Evolutionary conservation across 495 filamentous ascomycete genomes (phyloP).

Genomic region (Xylona heveae): DNA sequence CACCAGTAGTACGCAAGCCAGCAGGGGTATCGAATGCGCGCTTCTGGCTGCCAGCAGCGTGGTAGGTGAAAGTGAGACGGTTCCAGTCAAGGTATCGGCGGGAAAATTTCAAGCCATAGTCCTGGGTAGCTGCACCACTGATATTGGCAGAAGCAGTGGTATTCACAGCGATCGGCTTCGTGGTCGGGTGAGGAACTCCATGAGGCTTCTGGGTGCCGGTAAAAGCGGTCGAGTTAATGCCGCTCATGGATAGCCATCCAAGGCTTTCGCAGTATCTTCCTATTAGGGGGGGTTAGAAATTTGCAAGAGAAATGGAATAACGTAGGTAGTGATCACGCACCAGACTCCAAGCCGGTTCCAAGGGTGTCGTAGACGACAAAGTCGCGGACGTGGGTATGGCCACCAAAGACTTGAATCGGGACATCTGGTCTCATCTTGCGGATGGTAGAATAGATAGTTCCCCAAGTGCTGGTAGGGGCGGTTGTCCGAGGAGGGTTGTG

Average conservation of each 20-base stretch:
- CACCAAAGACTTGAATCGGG: constrained; percentile 21
- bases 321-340: too few species aligned
- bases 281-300: constrained; percentile 5
- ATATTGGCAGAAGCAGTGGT: constrained; percentile 1
- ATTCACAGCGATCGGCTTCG: constrained; percentile 14
- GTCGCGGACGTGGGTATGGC: constrained; percentile 19
- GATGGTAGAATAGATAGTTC: constrained; percentile 15
- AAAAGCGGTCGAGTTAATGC: constrained; percentile 13
- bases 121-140: constrained; percentile 6
- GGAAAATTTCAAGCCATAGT: constrained; percentile 2
- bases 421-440: constrained; percentile 13
- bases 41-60: constrained; percentile 16
- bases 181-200: constrained; percentile 23
- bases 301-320: too few species aligned
- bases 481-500: constrained; percentile 15
- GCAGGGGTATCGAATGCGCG: constrained; percentile 11
- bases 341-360: constrained; percentile 17
- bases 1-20: constrained; percentile 8
- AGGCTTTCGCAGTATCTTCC: constrained; percentile 23
- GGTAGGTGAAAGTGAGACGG: constrained; percentile 18
- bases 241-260: constrained; percentile 20
- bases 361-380: constrained; percentile 17
- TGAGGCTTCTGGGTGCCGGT: constrained; percentile 15
- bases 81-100: constrained; percentile 19
- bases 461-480: constrained; percentile 10